Evolutionary conservation across 441 rosid species (phyloP).

Genomic region (Euphorbia celastroides): DNA sequence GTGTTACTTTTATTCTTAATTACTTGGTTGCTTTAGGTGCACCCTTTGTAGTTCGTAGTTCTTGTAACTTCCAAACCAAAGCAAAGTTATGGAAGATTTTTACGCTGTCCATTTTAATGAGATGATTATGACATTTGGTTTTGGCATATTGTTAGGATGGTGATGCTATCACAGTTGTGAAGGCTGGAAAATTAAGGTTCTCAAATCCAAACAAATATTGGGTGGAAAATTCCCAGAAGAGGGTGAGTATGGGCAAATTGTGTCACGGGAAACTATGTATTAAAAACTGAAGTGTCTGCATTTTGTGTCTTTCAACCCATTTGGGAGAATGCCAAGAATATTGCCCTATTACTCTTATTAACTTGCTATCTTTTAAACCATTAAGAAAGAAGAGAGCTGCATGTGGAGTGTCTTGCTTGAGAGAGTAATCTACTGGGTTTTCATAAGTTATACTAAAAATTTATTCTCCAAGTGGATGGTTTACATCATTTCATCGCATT

Average conservation of each 20-base stretch:
- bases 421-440: not conserved
- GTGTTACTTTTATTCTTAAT: conserved; percentile 4
- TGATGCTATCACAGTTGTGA: conserved; percentile 56
- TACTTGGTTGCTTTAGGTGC: not conserved
- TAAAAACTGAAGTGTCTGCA: not conserved
- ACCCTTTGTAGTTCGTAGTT: not conserved
- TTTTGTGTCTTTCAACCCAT: not conserved
- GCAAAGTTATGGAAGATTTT: not conserved
- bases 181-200: conserved; percentile 69
- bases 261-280: not conserved
- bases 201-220: conserved; percentile 85
- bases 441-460: not conserved
- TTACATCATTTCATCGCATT: not conserved
- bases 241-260: conserved; percentile 42
- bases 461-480: not conserved
- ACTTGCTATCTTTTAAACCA: not conserved
- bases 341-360: not conserved
- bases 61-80: not conserved
- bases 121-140: conserved; percentile 8
- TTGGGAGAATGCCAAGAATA: not conserved
- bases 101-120: not conserved
- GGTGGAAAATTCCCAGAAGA: conserved; percentile 83
- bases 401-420: not conserved
- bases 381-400: not conserved
- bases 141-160: conserved; percentile 39